phyloP scores from a whole-genome alignment of 352 stramenopile genomes.

The Phytopythium kandeliae region DNA sequence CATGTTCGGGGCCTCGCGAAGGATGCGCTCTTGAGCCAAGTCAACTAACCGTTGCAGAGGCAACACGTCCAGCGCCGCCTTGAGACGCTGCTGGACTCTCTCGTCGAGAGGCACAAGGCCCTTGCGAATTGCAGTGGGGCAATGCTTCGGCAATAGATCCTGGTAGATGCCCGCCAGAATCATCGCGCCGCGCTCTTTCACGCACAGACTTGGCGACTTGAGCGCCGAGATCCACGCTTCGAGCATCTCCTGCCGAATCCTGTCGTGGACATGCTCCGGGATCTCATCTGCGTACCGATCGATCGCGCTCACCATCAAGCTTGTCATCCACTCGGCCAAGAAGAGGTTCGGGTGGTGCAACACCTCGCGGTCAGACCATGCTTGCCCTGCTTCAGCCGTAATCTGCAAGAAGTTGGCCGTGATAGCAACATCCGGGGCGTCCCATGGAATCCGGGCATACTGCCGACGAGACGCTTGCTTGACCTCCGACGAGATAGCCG shows the following conservation, averaged over 20 bases:
- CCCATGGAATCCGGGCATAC: constrained; percentile 83
- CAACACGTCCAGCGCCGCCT: constrained; percentile 39
- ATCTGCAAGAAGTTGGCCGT: constrained; percentile 70
- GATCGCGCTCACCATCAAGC: constrained; percentile 61
- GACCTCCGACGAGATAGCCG: constrained; percentile 58
- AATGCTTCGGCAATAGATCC: constrained; percentile 59
- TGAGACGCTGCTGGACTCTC: constrained; percentile 24
- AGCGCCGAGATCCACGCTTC: constrained; percentile 78
- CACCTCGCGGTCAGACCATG: constrained; percentile 81
- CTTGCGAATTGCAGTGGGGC: constrained; percentile 8
- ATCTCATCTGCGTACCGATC: constrained; percentile 35
- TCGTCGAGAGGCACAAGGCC: constrained; percentile 14
- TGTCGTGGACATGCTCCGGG: constrained; percentile 31
- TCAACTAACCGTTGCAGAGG: constrained; percentile 66
- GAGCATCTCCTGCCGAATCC: constrained; percentile 60
- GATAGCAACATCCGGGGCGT: constrained; percentile 61
- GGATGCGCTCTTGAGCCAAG: constrained; percentile 66
- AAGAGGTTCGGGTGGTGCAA: constrained; percentile 82
- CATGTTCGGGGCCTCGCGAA: constrained; percentile 69
- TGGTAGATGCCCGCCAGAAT: constrained; percentile 75
- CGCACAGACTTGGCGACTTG: constrained; percentile 78
- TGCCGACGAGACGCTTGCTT: constrained; percentile 60
- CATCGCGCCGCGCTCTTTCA: constrained; percentile 81
- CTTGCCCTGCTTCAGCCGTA: constrained; percentile 51
- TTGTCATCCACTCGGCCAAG: constrained; percentile 81